A percentile compares a stretch with the other conserved stretches of the same genome.
These are phyloP conservation scores for Phytopythium litorale DNA, from an alignment of 352 stramenopile genomes.

Conservation along the genomic window DNA sequence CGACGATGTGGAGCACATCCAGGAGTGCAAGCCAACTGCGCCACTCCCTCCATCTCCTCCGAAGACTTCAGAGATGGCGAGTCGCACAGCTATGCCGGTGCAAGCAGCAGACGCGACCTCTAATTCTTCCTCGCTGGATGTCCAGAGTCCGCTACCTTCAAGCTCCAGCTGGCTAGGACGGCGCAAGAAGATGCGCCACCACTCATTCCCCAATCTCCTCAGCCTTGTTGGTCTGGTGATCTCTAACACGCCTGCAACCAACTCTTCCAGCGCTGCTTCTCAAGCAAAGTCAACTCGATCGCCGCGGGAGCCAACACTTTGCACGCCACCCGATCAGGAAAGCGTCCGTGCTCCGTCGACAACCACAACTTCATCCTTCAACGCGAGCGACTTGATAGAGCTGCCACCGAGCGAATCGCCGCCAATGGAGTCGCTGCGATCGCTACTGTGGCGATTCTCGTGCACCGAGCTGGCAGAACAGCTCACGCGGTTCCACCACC, in stretches of 20 bases:
- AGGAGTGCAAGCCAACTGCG: neutral
- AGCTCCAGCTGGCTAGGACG: neutral
- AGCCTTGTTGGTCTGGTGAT: conserved; percentile 15
- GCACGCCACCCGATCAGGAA: neutral
- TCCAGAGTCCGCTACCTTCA: neutral
- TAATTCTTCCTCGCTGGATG: neutral
- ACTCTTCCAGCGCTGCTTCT: neutral
- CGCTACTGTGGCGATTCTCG: conserved; percentile 45
- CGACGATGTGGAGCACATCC: conserved; percentile 40
- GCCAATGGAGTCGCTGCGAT: conserved; percentile 30
- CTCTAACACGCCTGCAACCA: neutral
- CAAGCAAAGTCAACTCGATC: neutral
- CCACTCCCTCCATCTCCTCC: neutral
- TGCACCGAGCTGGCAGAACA: conserved; percentile 59
- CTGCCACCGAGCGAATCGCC: neutral
- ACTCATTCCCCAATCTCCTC: conserved; percentile 66
- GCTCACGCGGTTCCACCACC: conserved; percentile 60
- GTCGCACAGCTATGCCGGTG: neutral
- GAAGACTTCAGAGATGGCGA: neutral
- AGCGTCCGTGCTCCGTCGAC: neutral
- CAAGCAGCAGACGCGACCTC: neutral
- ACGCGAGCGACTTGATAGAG: neutral
- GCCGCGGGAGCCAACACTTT: neutral
- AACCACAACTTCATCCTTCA: neutral
- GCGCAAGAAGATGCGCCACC: conserved; percentile 45